Conservation (phyloP, 1,284 basidiomycete species). For the Cutaneotrichosporon sp. region DNA sequence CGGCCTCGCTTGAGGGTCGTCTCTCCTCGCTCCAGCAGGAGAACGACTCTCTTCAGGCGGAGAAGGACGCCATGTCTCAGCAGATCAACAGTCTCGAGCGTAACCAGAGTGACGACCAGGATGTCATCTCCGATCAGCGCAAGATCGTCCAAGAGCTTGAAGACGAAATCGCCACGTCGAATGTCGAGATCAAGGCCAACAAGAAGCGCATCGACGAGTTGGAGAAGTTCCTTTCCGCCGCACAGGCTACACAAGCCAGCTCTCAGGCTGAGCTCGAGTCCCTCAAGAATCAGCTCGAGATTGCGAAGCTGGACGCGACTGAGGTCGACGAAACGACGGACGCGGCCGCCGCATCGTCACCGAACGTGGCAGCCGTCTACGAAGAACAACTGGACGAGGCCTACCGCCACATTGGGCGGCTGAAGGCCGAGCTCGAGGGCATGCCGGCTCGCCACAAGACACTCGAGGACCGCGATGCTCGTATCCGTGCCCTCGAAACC, state of each 20-base stretch:
- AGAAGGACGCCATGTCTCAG: neutral
- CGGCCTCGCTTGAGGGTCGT: neutral
- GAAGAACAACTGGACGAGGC: constrained; percentile 79
- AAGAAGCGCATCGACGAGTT: neutral
- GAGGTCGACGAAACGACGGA: neutral
- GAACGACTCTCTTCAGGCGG: neutral
- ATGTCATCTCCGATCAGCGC: neutral
- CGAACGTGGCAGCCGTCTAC: constrained; percentile 52
- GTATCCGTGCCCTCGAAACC: constrained; percentile 44
- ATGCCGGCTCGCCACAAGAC: constrained; percentile 40
- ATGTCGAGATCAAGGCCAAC: neutral
- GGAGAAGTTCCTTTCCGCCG: neutral
- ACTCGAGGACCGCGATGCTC: constrained; percentile 39
- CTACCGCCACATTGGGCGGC: constrained; percentile 72
- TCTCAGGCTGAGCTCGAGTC: constrained; percentile 2
- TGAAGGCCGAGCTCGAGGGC: constrained; percentile 63
- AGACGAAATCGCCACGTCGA: neutral
- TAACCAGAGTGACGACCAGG: neutral
- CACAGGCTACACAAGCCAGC: neutral
- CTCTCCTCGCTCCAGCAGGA: neutral
- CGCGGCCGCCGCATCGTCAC: neutral
- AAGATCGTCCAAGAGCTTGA: neutral
- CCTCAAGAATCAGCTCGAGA: neutral
- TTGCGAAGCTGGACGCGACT: neutral
- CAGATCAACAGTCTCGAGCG: neutral